Evolutionary conservation across 2,329 filamentous ascomycete genomes (phyloP).

Genomic region (Neonectria magnoliae): DNA sequence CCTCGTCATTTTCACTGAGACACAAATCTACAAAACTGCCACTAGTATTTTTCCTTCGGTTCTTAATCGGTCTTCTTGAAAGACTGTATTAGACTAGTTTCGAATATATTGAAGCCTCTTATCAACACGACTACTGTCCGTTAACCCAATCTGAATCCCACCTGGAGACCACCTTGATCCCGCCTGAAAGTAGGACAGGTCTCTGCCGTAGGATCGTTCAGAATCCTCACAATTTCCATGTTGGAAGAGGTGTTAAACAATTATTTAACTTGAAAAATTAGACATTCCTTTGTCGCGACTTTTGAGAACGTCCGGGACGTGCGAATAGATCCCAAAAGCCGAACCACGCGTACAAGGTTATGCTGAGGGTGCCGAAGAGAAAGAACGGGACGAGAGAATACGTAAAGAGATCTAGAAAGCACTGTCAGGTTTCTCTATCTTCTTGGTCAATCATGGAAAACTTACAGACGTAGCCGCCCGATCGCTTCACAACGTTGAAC

Average conservation of each 20-base stretch:
- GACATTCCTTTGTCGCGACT: not conserved
- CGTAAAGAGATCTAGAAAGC: slow-evolving; percentile 45
- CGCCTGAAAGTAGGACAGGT: not conserved
- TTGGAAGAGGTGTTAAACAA: not conserved
- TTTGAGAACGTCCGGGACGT: not conserved
- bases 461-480: slow-evolving; percentile 52
- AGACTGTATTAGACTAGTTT: not conserved
- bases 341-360: slow-evolving; percentile 39
- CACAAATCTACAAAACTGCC: not conserved
- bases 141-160: no score
- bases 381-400: slow-evolving; percentile 50
- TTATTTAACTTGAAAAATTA: not conserved
- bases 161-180: not conserved
- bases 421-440: slow-evolving; percentile 19
- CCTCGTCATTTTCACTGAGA: not conserved
- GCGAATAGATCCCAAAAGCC: slow-evolving; percentile 22
- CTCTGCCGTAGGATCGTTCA: not conserved
- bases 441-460: not conserved
- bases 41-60: not conserved
- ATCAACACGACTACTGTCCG: not conserved
- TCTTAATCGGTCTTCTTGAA: not conserved
- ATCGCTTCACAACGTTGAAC: slow-evolving; percentile 50
- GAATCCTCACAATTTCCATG: not conserved
- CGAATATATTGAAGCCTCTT: not conserved
- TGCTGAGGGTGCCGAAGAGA: slow-evolving; percentile 48